Base-by-base conservation (phyloP, 108 stramenopile species). In the Conticribra guillardii region DNA sequence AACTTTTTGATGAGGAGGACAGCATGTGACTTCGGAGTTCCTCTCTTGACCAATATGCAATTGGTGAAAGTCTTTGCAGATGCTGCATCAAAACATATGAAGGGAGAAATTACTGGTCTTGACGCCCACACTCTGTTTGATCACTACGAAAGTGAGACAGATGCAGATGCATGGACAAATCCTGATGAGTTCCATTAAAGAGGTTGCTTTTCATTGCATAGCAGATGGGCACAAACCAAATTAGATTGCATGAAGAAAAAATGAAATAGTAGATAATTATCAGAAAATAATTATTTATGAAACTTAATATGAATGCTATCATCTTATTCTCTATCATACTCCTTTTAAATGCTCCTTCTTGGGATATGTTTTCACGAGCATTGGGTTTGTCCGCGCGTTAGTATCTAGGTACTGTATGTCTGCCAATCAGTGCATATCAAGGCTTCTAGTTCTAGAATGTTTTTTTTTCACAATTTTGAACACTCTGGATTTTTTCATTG, bases 21-120 rank as follows among this genome's bases (percentile, higher is more conserved):
- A 54, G 96, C 97, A 21, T 89, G 96, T 45, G 99, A 99, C 70
- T 98, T 96, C 73, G 96, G 96, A 73, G 74, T 95, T 49, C 94
- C 96, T 21, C 89, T 99, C 3, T 74, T 99, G 72, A 98, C 99
- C 14, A 98, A 99, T 84, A 74, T 94, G 79, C 85, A 97, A 50
- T 64, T 96, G 48, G 93, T 92, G 9, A 89, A 90, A 74, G 83
- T 94, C 59, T 92, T 98, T 52, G 84, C 96, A 2, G 87, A 91
- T 67, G 88, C 95, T 27, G 72, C 95, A 7, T 67, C 82, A 54
- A 64, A 80, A 63, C 86, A 89, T 74, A 60, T 83, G 58, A 82
- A 77, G 46, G 87, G 84, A 50, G 75, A 82, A 48, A 48, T 88
- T 46, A 44, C 60, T 29, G 87, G 87, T n/a, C 76, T 92, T 27